Conservation (phyloP, 225 moss, liverwort and hornwort genomes). For the Marchantia polymorpha region DNA sequence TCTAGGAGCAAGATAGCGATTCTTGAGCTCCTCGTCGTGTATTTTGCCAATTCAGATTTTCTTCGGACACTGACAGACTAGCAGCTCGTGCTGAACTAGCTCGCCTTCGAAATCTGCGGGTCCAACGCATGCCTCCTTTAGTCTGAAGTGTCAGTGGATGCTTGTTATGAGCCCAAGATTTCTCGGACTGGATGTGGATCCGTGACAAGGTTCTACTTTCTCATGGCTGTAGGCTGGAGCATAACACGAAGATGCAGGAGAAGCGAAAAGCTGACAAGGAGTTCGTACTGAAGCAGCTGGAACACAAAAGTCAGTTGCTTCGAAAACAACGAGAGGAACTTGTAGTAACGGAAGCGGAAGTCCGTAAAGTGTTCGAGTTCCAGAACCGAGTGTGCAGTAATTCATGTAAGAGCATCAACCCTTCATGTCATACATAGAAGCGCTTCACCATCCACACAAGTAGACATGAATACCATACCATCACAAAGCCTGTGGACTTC, state of each 20-base stretch:
- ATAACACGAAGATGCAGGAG: slow-evolving; percentile 59
- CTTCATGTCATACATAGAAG: neutral
- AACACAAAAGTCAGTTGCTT: slow-evolving; percentile 34
- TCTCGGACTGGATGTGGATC: neutral
- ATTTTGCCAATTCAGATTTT: too few relatives aligned
- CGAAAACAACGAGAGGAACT: slow-evolving; percentile 48
- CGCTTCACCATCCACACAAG: neutral
- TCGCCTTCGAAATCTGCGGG: too few relatives aligned
- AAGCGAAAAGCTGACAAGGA: slow-evolving; percentile 50
- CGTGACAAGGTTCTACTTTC: neutral
- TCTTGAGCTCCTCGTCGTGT: too few relatives aligned
- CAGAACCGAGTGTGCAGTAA: slow-evolving; percentile 56
- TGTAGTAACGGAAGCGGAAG: slow-evolving; percentile 33
- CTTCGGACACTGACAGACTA: too few relatives aligned
- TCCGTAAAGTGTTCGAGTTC: slow-evolving; percentile 60
- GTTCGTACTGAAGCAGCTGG: slow-evolving; percentile 29
- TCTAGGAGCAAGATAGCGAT: too few relatives aligned
- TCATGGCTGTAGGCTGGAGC: slow-evolving; percentile 42
- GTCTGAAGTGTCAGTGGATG: neutral
- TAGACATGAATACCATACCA: too few relatives aligned
- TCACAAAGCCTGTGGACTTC: too few relatives aligned
- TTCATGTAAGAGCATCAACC: slow-evolving; percentile 40
- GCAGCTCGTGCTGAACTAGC: too few relatives aligned
- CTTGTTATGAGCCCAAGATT: neutral
- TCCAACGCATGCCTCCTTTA: too few relatives aligned